Evolutionary conservation across 257 asterid species (phyloP), one percentile per base, ranked within the genome.

Genomic region (Leptodermis oblonga): DNA sequence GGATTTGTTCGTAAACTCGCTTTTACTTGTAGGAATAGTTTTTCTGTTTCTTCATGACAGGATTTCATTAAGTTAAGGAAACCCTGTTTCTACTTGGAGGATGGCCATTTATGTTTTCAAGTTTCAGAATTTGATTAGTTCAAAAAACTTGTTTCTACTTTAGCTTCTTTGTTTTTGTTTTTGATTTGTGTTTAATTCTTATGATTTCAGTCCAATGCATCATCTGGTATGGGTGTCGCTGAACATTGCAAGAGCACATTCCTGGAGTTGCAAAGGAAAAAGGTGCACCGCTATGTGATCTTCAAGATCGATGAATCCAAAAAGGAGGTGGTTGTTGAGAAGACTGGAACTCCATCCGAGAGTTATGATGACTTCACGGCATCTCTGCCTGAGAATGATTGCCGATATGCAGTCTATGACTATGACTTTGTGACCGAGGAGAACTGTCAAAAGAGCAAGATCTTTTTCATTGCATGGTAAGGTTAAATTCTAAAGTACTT

Each of bases 371-470:
- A 87, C 68, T 87, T 87, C 73, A 72, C 83, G 9, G 81, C 84
- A 20, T 76, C 87, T 51, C 79, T 87, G 62, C 93, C 93, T 37
- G 87, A 84, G 75, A 82, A 63, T 80, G 90, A 87, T 75, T 87
- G 93, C 68, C 82, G 90, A 73, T 87, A 87, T 67, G 90, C 88
- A 23, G 87, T 87, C 63, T 87, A 79, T 37, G 93, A 87, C 82
- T 87, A 72, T 42, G 93, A 85, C 45, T 87, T 74, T 67, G 90
- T 87, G 41, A 87, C 88, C 64, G 81, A 87, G 52, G 93, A 87
- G 83, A 87, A 87, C 70, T 87, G 88, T 76, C 90, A 85, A 63
- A 84, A 84, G 85, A 84, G 93, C 88, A 87, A 82, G 74, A 81
- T 87, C 67, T 87, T 82, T 80, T 87, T 84, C 71, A 83, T 87